Conservation (phyloP, 2,329 filamentous ascomycete genomes). For the Blastomyces gilchristii region DNA sequence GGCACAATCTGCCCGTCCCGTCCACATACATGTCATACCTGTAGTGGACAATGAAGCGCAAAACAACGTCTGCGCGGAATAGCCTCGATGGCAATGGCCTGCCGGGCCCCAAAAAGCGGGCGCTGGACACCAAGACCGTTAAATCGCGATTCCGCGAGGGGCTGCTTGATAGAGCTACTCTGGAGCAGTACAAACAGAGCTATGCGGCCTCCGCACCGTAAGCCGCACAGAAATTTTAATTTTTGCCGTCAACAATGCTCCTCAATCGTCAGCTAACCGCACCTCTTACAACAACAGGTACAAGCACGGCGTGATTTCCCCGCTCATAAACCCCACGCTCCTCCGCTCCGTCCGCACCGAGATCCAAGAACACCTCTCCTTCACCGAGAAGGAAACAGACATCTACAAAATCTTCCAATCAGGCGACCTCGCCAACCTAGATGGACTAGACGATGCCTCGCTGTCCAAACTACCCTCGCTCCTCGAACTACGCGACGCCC, state of each 20-base stretch:
- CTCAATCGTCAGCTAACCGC: background rate
- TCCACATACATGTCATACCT: background rate
- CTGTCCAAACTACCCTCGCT: constrained; percentile 79
- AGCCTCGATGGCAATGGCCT: constrained; percentile 24
- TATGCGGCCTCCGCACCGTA: constrained; percentile 37
- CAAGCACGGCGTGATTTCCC: constrained; percentile 81
- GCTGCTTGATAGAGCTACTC: constrained; percentile 33
- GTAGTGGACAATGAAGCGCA: constrained; percentile 33
- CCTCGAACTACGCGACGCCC: constrained; percentile 80
- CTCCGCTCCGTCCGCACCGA: constrained; percentile 80
- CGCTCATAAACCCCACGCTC: constrained; percentile 67
- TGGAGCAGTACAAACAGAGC: constrained; percentile 34
- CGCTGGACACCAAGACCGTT: constrained; percentile 30
- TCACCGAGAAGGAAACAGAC: constrained; percentile 97
- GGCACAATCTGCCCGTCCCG: background rate
- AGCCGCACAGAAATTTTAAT: constrained; percentile 10
- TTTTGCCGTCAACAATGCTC: background rate
- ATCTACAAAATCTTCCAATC: constrained; percentile 99
- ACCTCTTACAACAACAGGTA: constrained; percentile 44
- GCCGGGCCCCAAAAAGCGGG: constrained; percentile 31
- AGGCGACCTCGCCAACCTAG: constrained; percentile 90
- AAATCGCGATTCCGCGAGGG: constrained; percentile 35
- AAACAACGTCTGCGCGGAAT: constrained; percentile 25
- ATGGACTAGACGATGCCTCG: constrained; percentile 79
- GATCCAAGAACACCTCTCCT: constrained; percentile 81